Percentiles rank a stretch among this genome's conserved stretches.
These are phyloP conservation scores for Brachypodium distachyon DNA, from an alignment of 202 grass and related monocot species.

Conservation along the genomic window DNA sequence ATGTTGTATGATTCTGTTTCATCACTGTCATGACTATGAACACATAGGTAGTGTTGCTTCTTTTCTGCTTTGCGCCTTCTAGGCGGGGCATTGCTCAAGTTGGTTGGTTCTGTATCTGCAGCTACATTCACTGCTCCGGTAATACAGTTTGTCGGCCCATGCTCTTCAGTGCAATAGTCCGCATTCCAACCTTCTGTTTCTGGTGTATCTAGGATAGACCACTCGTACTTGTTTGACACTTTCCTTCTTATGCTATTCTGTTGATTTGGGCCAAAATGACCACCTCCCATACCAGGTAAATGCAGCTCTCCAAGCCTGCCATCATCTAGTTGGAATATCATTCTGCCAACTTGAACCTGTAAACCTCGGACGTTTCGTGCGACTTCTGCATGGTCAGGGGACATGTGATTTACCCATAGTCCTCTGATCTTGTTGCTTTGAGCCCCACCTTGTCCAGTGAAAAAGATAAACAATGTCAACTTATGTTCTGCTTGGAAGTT, in stretches of 20 bases:
- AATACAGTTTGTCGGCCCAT: slow-evolving; percentile 79
- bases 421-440: slow-evolving; percentile 49
- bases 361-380: slow-evolving; percentile 49
- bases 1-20: slow-evolving; percentile 57
- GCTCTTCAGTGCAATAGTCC: slow-evolving; percentile 93
- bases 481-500: background rate
- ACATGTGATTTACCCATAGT: slow-evolving; percentile 71
- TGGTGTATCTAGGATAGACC: slow-evolving; percentile 82
- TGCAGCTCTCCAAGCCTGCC: slow-evolving; percentile 85
- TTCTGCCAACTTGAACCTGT: slow-evolving; percentile 66
- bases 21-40: slow-evolving; percentile 28
- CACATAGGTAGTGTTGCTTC: slow-evolving; percentile 56
- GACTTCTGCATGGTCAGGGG: slow-evolving; percentile 64
- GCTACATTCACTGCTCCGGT: slow-evolving; percentile 43
- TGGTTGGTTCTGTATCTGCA: slow-evolving; percentile 21
- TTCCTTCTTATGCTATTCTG: slow-evolving; percentile 53
- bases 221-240: slow-evolving; percentile 77
- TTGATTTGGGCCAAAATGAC: slow-evolving; percentile 51
- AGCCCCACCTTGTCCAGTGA: slow-evolving; percentile 39
- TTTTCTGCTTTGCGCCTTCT: slow-evolving; percentile 51
- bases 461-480: slow-evolving; percentile 24
- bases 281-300: slow-evolving; percentile 70
- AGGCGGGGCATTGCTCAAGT: slow-evolving; percentile 31
- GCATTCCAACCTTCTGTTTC: slow-evolving; percentile 99
- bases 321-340: slow-evolving; percentile 79